Conservation (phyloP, 345 rosid genomes). For the Eucalyptus sp. region DNA sequence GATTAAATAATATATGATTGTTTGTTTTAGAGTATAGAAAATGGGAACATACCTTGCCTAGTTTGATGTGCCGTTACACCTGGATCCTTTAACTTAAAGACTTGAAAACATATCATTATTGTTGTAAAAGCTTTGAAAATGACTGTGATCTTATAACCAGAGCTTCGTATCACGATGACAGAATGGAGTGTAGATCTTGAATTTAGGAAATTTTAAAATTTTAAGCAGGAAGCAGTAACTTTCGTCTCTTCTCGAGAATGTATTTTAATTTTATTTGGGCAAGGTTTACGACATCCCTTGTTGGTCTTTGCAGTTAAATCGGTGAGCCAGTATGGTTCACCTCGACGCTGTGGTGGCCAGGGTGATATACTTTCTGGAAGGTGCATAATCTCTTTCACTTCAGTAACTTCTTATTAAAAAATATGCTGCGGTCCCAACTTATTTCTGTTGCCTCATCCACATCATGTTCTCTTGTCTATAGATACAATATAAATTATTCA, state of each 20-base stretch:
- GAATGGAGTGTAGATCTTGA: neutral
- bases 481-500: neutral
- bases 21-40: neutral
- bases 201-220: neutral
- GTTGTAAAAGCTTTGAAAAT: neutral
- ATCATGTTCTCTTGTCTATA: neutral
- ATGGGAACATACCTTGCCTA: neutral
- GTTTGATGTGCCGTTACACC: neutral
- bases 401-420: neutral
- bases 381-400: constrained; percentile 10
- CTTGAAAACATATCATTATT: neutral
- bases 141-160: neutral
- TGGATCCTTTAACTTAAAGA: neutral
- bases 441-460: neutral
- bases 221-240: neutral
- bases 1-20: neutral
- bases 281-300: neutral
- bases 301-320: constrained; percentile 45
- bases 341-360: constrained; percentile 95
- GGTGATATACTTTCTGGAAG: constrained; percentile 97
- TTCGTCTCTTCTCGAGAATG: neutral
- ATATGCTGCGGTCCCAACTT: neutral
- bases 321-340: constrained; percentile 71
- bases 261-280: neutral
- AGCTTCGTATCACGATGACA: neutral